These are phyloP conservation scores for Herpetospermum pedunculosum DNA, from an alignment of 306 rosid genomes.

Conservation along the genomic window DNA sequence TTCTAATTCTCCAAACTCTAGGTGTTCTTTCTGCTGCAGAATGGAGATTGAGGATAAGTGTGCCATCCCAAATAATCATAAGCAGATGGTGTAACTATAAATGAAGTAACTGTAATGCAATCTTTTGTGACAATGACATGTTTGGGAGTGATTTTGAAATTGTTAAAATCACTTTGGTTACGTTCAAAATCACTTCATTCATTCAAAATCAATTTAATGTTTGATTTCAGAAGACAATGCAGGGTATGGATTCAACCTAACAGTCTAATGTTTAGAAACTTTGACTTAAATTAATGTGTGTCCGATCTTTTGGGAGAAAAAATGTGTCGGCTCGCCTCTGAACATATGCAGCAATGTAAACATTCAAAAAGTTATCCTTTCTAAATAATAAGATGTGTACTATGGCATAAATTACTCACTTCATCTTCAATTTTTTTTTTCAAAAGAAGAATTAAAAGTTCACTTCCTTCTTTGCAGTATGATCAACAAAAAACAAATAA, in stretches of 20 bases:
- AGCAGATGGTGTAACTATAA: neutral
- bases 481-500: neutral
- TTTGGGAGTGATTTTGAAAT: too few relatives aligned
- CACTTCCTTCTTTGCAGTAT: neutral
- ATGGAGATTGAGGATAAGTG: neutral
- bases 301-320: neutral
- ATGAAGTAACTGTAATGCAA: neutral
- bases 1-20: constrained; percentile 82
- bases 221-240: neutral
- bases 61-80: neutral
- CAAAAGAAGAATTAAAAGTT: neutral
- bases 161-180: too few relatives aligned
- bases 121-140: neutral
- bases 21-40: constrained; percentile 47
- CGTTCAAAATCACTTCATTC: too few relatives aligned
- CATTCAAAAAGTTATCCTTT: neutral
- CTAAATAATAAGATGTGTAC: neutral
- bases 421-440: neutral
- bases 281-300: neutral
- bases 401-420: neutral
- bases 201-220: too few relatives aligned
- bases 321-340: neutral
- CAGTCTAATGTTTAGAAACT: neutral
- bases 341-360: neutral
- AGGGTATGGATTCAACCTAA: neutral